phyloP scores from a whole-genome alignment of 148 eudicot genomes.

The Rhododendron simsii region DNA sequence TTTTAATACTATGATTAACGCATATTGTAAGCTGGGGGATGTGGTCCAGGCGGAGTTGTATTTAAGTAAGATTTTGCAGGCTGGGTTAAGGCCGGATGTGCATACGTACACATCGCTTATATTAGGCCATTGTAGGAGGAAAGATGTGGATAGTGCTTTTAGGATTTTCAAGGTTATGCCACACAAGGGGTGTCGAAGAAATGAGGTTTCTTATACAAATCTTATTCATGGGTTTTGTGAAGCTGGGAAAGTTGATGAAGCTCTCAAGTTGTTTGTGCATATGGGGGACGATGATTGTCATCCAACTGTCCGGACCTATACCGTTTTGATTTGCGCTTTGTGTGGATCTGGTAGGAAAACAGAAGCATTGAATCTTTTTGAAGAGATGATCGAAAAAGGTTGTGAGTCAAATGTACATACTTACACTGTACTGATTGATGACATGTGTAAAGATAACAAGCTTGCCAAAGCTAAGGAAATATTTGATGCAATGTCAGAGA shows the following conservation, averaged over 20 bases:
- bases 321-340: conserved; percentile 58
- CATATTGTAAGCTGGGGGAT: conserved; percentile 71
- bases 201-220: conserved; percentile 75
- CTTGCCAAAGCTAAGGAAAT: conserved; percentile 54
- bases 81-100: conserved; percentile 62
- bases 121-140: conserved; percentile 74
- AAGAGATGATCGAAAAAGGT: conserved; percentile 63
- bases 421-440: conserved; percentile 65
- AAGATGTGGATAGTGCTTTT: conserved; percentile 54
- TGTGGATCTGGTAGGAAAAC: conserved; percentile 46
- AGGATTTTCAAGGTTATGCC: conserved; percentile 57
- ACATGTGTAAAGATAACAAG: conserved; percentile 50
- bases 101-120: conserved; percentile 73
- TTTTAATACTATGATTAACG: conserved; percentile 67
- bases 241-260: conserved; percentile 58
- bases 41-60: conserved; percentile 49
- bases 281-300: conserved; percentile 60
- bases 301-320: conserved; percentile 77
- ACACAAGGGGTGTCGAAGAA: conserved; percentile 58
- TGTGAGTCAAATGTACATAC: conserved; percentile 74
- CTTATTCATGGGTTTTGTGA: conserved; percentile 83
- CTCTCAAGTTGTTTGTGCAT: conserved; percentile 39
- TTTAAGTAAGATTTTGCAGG: conserved; percentile 57
- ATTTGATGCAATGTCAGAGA: conserved; percentile 42
- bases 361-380: conserved; percentile 52